A percentile compares a stretch with the other conserved stretches of the same genome.
These are phyloP conservation scores for Coemansia sp. DNA, from an alignment of 192 early-diverging fungal genomes.

Conservation along the genomic window DNA sequence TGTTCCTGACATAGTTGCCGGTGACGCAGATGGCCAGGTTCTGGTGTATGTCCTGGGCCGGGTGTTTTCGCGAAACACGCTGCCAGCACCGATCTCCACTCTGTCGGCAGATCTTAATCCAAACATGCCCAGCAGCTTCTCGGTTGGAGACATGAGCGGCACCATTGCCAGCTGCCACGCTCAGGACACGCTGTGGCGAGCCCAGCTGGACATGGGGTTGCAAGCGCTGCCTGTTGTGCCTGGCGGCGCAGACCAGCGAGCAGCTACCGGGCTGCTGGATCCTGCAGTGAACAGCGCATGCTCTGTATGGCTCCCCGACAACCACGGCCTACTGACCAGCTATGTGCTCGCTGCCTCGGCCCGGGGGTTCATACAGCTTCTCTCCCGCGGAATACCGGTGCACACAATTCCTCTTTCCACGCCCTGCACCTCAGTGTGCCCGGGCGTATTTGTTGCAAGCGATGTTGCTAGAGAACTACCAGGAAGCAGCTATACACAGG, in stretches of 20 bases:
- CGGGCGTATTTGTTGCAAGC: conserved; percentile 24
- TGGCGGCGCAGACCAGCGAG: neutral
- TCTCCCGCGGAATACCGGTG: conserved; percentile 28
- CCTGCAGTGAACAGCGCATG: conserved; percentile 25
- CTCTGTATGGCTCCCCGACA: conserved; percentile 27
- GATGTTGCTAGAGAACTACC: neutral
- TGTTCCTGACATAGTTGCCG: conserved; percentile 30
- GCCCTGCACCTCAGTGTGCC: conserved; percentile 22
- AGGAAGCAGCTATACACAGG: conserved; percentile 12
- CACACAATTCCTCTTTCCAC: conserved; percentile 20
- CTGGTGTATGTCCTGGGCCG: conserved; percentile 26
- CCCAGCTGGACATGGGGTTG: conserved; percentile 13
- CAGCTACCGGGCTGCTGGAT: neutral
- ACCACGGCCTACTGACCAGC: conserved; percentile 34
- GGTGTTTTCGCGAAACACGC: conserved; percentile 36
- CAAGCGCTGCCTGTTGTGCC: neutral
- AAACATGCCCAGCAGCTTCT: conserved; percentile 29
- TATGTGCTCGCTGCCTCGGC: conserved; percentile 40
- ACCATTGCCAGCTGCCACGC: conserved; percentile 33
- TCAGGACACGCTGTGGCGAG: conserved; percentile 33
- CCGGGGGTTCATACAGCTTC: conserved; percentile 18
- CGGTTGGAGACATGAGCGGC: conserved; percentile 47
- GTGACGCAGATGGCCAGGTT: conserved; percentile 41
- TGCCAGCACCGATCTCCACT: conserved; percentile 38
- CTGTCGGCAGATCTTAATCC: conserved; percentile 36